Conservation (phyloP, 108 stramenopile species). For the Skeletonema potamos region DNA sequence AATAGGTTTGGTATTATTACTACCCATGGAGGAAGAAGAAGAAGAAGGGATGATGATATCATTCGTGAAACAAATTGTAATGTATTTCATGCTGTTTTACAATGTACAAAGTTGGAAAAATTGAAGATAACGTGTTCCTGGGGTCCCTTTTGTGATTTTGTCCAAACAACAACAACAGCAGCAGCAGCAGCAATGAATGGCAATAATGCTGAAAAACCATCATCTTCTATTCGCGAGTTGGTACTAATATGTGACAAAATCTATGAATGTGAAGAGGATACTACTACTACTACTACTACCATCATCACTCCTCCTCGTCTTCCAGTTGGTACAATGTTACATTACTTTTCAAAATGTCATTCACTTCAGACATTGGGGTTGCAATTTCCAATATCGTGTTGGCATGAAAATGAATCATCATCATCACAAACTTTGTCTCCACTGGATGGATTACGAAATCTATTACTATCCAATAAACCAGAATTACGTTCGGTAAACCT, state of each 20-base stretch:
- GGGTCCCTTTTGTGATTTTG: not conserved
- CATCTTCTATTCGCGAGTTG: not conserved
- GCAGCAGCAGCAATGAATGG: no score
- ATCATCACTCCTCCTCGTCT: no score
- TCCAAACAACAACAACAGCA: not conserved
- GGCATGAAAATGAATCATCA: not conserved
- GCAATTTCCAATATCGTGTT: not conserved
- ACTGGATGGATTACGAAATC: not conserved
- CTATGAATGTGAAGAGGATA: not conserved
- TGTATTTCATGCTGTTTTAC: not conserved
- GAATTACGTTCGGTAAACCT: not conserved
- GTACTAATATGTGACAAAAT: not conserved
- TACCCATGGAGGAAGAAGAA: no score
- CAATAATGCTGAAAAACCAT: no score
- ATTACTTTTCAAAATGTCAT: not conserved
- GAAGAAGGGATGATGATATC: not conserved
- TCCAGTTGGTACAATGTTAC: not conserved
- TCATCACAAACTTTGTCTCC: no score
- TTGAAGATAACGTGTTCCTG: not conserved
- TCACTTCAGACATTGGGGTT: not conserved
- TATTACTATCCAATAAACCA: not conserved
- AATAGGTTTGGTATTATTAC: no score
- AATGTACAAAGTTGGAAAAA: not conserved
- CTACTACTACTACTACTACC: no score
- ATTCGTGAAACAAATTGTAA: not conserved